phyloP scores from a whole-genome alignment of 2,329 filamentous ascomycete species.

The Fusarium buxicola region DNA sequence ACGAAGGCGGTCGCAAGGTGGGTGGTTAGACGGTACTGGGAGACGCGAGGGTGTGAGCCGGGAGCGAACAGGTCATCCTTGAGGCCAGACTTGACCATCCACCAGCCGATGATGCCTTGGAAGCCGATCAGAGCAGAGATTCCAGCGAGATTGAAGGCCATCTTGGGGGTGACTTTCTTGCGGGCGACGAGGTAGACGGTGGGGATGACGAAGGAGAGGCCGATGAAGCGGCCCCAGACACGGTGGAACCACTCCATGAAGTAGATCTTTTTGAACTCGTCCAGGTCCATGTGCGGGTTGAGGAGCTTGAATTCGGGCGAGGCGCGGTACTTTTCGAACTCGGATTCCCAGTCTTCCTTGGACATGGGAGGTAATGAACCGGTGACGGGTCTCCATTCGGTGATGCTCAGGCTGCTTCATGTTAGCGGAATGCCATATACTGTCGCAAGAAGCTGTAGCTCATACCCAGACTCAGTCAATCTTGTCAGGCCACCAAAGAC shows the following conservation, averaged over 20 bases:
- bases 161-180: slow-evolving; percentile 79
- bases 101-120: slow-evolving; percentile 97
- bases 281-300: slow-evolving; percentile 91
- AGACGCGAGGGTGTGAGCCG: slow-evolving; percentile 90
- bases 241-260: slow-evolving; percentile 99
- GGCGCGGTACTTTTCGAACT: slow-evolving; percentile 91
- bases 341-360: slow-evolving; percentile 85
- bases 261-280: slow-evolving; percentile 98
- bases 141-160: slow-evolving; percentile 81
- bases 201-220: slow-evolving; percentile 88
- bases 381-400: slow-evolving; percentile 97
- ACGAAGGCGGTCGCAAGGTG: slow-evolving; percentile 92
- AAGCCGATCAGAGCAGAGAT: slow-evolving; percentile 93
- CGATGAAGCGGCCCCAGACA: slow-evolving; percentile 92
- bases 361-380: slow-evolving; percentile 88
- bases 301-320: slow-evolving; percentile 93
- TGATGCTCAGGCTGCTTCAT: slow-evolving; percentile 83
- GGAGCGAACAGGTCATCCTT: slow-evolving; percentile 96
- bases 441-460: background rate
- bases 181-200: slow-evolving; percentile 89
- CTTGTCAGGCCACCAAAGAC: slow-evolving; percentile 94
- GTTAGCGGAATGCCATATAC: slow-evolving; percentile 9
- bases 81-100: slow-evolving; percentile 98
- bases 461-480: slow-evolving; percentile 93
- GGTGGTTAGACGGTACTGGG: slow-evolving; percentile 90